phyloP scores from a whole-genome alignment of 2,329 filamentous ascomycete species.

The Pleomassaria siparia region DNA sequence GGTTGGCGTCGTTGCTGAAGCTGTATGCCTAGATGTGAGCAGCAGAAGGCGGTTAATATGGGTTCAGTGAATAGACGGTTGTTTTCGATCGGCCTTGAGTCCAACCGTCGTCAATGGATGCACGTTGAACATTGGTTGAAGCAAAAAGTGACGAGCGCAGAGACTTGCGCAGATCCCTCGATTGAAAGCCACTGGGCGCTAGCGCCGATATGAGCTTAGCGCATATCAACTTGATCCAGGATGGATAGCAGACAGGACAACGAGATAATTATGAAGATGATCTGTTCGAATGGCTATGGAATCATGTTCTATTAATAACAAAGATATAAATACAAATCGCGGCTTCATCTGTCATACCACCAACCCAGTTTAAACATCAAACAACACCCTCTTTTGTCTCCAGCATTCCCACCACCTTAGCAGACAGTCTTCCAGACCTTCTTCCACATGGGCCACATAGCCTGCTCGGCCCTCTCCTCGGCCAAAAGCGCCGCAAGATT shows the following conservation, averaged over 20 bases:
- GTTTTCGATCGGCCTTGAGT: too few species aligned
- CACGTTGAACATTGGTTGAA: too few species aligned
- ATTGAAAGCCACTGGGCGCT: too few species aligned
- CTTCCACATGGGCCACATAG: conserved; percentile 48
- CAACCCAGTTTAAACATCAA: neutral
- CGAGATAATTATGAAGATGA: too few species aligned
- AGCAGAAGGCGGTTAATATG: neutral
- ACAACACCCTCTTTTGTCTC: neutral
- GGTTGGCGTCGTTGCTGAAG: conserved; percentile 23
- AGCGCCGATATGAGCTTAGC: too few species aligned
- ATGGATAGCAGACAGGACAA: too few species aligned
- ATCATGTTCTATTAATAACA: neutral
- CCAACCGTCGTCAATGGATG: too few species aligned
- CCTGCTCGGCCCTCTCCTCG: conserved; percentile 73
- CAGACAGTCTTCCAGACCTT: conserved; percentile 47
- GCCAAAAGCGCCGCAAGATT: conserved; percentile 73
- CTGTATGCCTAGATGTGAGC: conserved; percentile 17
- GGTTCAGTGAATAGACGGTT: too few species aligned
- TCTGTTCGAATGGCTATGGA: too few species aligned
- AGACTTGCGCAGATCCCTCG: too few species aligned
- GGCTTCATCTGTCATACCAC: neutral
- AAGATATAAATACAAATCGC: neutral
- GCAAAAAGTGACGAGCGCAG: too few species aligned
- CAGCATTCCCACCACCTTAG: conserved; percentile 16
- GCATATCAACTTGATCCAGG: too few species aligned